Conservation (phyloP, 73 alveolate species). For the Effrenium voratum region DNA sequence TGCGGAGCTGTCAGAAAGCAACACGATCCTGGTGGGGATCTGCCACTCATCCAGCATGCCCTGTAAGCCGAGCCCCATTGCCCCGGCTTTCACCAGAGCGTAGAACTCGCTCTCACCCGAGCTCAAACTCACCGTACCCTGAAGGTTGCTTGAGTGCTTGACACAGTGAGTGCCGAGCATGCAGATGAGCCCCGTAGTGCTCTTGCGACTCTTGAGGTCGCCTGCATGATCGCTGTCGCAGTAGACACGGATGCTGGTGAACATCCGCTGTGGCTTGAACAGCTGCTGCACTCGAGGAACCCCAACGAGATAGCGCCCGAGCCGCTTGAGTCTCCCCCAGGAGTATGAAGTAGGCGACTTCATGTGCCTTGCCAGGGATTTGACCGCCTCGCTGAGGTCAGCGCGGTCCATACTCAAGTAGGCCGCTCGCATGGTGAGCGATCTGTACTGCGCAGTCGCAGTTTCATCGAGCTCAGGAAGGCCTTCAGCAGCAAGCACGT, state of each 20-base stretch:
- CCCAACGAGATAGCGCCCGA: background rate
- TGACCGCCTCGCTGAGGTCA: background rate
- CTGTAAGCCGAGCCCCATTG: too few relatives aligned
- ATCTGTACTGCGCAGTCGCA: too few relatives aligned
- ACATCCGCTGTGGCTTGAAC: background rate
- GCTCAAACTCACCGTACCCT: background rate
- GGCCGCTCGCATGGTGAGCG: conserved; percentile 14
- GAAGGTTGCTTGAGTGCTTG: background rate
- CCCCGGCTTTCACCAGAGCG: conserved; percentile 12
- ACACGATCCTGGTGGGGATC: too few relatives aligned
- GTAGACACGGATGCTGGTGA: background rate
- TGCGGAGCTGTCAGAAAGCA: too few relatives aligned
- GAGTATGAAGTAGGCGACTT: background rate
- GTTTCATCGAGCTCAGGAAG: too few relatives aligned
- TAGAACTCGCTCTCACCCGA: conserved; percentile 30
- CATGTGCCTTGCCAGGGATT: background rate
- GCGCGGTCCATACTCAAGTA: conserved; percentile 17
- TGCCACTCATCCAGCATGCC: too few relatives aligned
- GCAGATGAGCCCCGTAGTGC: background rate
- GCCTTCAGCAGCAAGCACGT: too few relatives aligned
- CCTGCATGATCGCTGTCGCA: conserved; percentile 25
- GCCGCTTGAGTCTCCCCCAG: background rate
- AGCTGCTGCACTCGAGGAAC: background rate
- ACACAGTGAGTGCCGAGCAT: conserved; percentile 13
- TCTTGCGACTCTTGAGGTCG: conserved; percentile 3